phyloP scores from a whole-genome alignment of 1,284 basidiomycete genomes.

The Volvariella volvacea region DNA sequence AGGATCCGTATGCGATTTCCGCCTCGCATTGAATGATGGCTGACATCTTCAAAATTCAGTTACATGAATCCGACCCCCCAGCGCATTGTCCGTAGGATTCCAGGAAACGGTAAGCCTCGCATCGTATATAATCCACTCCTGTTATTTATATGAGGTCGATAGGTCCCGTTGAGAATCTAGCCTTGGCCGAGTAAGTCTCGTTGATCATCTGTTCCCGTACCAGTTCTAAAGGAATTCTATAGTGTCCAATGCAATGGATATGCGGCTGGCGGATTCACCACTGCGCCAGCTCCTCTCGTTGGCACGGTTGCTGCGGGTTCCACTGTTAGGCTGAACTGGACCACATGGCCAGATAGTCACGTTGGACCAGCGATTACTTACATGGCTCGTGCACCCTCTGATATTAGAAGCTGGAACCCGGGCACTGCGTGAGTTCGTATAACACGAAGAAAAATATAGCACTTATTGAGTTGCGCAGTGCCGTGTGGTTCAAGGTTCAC shows the following conservation, averaged over 20 bases:
- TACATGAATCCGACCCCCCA: slow-evolving; percentile 24
- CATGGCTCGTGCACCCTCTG: slow-evolving; percentile 37
- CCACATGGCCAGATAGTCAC: slow-evolving; percentile 41
- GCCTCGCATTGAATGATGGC: not conserved
- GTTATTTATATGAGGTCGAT: not conserved
- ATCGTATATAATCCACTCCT: not conserved
- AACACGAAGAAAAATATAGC: no score
- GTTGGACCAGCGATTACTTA: slow-evolving; percentile 43
- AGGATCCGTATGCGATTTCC: slow-evolving; percentile 12
- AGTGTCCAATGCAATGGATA: slow-evolving; percentile 40
- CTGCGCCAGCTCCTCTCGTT: slow-evolving; percentile 35
- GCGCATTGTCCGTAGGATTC: slow-evolving; percentile 41
- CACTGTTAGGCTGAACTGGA: slow-evolving; percentile 39
- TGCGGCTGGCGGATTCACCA: slow-evolving; percentile 29
- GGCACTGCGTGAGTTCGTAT: slow-evolving; percentile 26
- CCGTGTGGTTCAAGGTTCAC: slow-evolving; percentile 45
- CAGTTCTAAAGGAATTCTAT: slow-evolving; percentile 10
- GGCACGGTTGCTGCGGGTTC: slow-evolving; percentile 39
- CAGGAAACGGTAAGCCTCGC: slow-evolving; percentile 33
- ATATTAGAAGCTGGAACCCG: slow-evolving; percentile 39
- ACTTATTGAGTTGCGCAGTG: slow-evolving; percentile 12
- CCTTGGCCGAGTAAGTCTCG: slow-evolving; percentile 25
- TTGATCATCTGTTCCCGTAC: not conserved
- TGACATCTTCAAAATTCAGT: not conserved
- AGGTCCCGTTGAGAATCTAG: slow-evolving; percentile 29